Percentiles rank a stretch among this genome's conserved stretches.
Conservation (phyloP, 257 asterid species). For the Scutellaria minor region DNA sequence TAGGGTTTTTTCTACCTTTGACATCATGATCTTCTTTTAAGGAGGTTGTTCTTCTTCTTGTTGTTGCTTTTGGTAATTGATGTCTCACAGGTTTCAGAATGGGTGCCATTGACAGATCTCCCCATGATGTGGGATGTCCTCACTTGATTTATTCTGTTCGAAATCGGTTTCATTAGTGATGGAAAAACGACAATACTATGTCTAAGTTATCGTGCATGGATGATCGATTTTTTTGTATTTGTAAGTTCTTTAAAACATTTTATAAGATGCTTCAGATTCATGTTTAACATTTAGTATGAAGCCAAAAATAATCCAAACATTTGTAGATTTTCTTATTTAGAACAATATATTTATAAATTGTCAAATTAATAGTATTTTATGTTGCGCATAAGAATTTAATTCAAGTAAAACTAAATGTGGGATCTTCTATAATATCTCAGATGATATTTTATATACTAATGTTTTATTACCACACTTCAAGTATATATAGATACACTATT, state of each 20-base stretch:
- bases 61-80: constrained; percentile 9
- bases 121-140: constrained; percentile 33
- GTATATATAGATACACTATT: too few relatives aligned
- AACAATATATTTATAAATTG: too few relatives aligned
- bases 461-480: too few relatives aligned
- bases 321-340: too few relatives aligned
- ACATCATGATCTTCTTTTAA: constrained; percentile 1
- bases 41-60: constrained; percentile 20
- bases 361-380: too few relatives aligned
- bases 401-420: too few relatives aligned
- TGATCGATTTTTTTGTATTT: neutral
- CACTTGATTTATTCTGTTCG: constrained; percentile 39
- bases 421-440: too few relatives aligned
- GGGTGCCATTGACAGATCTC: constrained; percentile 15
- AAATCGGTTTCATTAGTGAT: neutral
- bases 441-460: too few relatives aligned
- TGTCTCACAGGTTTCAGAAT: constrained; percentile 17
- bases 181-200: neutral
- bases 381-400: too few relatives aligned
- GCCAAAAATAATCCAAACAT: too few relatives aligned
- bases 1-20: constrained; percentile 6
- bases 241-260: neutral
- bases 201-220: too few relatives aligned
- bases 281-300: too few relatives aligned
- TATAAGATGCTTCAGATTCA: neutral